phyloP scores from a whole-genome alignment of 768 basidiomycete species.

The Clitopilus hobsonii region DNA sequence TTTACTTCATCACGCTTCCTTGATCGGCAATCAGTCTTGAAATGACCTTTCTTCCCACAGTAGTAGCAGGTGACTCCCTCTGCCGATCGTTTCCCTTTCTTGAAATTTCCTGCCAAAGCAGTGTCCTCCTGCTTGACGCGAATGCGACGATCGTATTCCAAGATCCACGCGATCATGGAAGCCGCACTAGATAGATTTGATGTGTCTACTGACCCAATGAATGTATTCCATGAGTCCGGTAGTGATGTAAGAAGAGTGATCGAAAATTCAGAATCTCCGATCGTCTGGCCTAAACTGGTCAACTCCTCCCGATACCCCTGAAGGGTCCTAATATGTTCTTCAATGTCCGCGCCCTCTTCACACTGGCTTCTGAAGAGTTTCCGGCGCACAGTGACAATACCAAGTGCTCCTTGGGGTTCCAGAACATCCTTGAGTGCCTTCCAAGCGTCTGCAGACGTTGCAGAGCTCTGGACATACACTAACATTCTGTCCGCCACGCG shows the following conservation, averaged over 20 bases:
- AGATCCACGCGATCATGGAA: conserved; percentile 18
- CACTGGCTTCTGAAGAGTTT: conserved; percentile 20
- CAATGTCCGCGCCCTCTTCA: conserved; percentile 24
- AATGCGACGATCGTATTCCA: conserved; percentile 16
- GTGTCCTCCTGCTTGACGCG: conserved; percentile 7
- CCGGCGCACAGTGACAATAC: conserved; percentile 17
- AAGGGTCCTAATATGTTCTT: conserved; percentile 25
- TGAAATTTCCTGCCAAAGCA: conserved; percentile 10
- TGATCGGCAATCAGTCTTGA: neutral
- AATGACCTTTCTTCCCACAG: conserved; percentile 9
- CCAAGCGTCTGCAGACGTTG: conserved; percentile 23
- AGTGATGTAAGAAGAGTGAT: conserved; percentile 25
- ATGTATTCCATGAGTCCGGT: conserved; percentile 27
- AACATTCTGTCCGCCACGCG: conserved; percentile 20
- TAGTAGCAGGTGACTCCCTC: conserved; percentile 10
- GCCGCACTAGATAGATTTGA: conserved; percentile 11
- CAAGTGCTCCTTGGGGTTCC: conserved; percentile 21
- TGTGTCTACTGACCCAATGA: conserved; percentile 17
- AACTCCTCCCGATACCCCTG: conserved; percentile 17
- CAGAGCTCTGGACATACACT: conserved; percentile 20
- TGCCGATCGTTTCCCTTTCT: neutral
- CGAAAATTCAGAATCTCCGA: conserved; percentile 24
- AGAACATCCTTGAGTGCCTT: conserved; percentile 20
- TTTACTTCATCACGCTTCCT: neutral
- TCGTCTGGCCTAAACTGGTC: conserved; percentile 11